Conservation (phyloP, 75 land plant species). For the Picea sitchensis region DNA sequence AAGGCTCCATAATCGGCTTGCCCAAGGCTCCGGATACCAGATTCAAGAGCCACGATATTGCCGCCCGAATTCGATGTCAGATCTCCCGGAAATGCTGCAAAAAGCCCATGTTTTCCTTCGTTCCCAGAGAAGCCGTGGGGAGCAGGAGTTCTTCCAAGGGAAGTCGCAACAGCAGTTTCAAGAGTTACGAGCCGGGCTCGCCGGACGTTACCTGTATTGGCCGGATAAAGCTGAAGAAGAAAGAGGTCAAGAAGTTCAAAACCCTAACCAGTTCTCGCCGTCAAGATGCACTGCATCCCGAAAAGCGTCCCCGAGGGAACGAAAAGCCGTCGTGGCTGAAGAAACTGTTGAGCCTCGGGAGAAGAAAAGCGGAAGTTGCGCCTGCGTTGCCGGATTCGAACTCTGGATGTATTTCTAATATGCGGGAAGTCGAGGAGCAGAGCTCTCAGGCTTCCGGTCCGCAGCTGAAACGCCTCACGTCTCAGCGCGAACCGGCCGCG, state of each 20-base stretch:
- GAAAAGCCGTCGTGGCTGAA: neutral
- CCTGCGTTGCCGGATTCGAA: no score
- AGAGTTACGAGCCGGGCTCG: slow-evolving; percentile 4
- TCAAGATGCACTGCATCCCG: neutral
- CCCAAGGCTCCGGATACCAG: slow-evolving; percentile 4
- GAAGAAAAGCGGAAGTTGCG: neutral
- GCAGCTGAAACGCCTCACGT: neutral
- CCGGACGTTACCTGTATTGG: slow-evolving; percentile 5
- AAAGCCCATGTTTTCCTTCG: neutral
- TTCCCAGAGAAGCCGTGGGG: neutral
- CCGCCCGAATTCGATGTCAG: neutral
- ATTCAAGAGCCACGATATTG: neutral
- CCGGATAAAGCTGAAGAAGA: slow-evolving; percentile 2
- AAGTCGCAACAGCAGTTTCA: neutral
- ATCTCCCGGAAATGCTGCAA: neutral
- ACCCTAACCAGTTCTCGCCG: neutral
- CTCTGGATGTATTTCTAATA: no score
- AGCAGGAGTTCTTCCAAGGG: neutral
- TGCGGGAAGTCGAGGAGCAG: no score
- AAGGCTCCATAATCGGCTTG: slow-evolving; percentile 1
- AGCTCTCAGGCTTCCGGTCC: neutral
- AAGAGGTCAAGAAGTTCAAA: neutral
- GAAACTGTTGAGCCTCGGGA: neutral
- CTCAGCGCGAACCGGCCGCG: neutral
- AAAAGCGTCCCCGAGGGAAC: neutral